Conservation (phyloP, 164 flowering plant species). For the Paratinospora sagittata region DNA sequence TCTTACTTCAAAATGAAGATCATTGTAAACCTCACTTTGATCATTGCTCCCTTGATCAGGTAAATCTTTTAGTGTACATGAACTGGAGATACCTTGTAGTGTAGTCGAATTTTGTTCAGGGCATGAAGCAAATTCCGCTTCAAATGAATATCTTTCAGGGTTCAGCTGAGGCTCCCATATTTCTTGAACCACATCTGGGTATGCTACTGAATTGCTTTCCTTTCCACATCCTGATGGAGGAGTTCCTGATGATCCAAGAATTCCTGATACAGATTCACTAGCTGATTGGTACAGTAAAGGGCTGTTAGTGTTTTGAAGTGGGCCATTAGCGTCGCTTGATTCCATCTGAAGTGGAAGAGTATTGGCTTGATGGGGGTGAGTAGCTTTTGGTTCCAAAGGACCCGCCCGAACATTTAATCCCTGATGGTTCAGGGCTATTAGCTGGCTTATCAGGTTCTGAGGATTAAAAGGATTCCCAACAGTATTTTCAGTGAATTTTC, state of each 20-base stretch:
- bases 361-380: constrained; percentile 26
- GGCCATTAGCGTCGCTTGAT: constrained; percentile 22
- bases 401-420: constrained; percentile 28
- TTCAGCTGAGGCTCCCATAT: constrained; percentile 47
- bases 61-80: constrained; percentile 38
- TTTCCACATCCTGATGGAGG: constrained; percentile 21
- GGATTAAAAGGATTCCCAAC: constrained; percentile 19
- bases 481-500: too few relatives aligned
- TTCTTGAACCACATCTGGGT: constrained; percentile 45
- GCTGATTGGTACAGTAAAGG: constrained; percentile 27
- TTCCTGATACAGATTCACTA: constrained; percentile 35
- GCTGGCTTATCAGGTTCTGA: constrained; percentile 26
- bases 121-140: constrained; percentile 28
- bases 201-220: constrained; percentile 29
- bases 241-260: constrained; percentile 35
- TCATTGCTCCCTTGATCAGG: constrained; percentile 52
- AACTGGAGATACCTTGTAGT: constrained; percentile 27
- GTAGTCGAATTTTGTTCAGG: constrained; percentile 32
- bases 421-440: constrained; percentile 25
- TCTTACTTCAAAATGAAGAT: background rate
- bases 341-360: constrained; percentile 24
- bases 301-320: constrained; percentile 27
- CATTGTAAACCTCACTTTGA: constrained; percentile 59
- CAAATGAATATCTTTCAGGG: constrained; percentile 30
- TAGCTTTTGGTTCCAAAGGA: constrained; percentile 27